Base-by-base conservation (phyloP, 106 monocot species). In the Ottelia alismoides region DNA sequence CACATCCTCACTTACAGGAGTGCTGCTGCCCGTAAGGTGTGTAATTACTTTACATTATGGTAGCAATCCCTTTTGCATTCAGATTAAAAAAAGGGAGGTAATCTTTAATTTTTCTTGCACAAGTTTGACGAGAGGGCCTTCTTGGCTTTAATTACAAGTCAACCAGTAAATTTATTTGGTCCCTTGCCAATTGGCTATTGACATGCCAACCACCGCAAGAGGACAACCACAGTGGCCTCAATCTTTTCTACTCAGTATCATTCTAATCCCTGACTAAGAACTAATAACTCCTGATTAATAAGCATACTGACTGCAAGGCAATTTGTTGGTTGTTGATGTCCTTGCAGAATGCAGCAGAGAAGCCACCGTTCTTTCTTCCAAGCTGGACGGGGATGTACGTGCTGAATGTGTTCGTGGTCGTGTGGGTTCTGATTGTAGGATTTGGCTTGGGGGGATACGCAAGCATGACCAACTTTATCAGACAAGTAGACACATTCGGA, bases 401-500 rank as follows among this genome's bases (percentile, higher is more conserved):
- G 23, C 28, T 91, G 43, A 85, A 91, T 64, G 27, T 57, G 28
- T 91, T 91, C 67, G 57, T 91, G 22, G 84, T 84, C 61, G 78
- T 46, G 31, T 91, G 90, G 90, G 90, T 91, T 19, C 28, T 91
- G 6, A 66, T 85, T 30, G 90, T 81, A 23, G 90, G 90, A 25
- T 91, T 89, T 31, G 89, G 84, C 45, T 47, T 89, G 44, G 89
- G 89, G 4, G 89, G 89, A 7, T 89, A 84, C 84, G 64, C 64
- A 12, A 64, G 64, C 45, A 43, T 64, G 20, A 40, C 53, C 44
- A 64, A 53, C 43, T 64, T 64, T 53, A 21, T 64, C 12, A 31
- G 20, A 10, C 64, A 64, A 27, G 19, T 64, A 24, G 43, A 64
- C 53, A 64, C 64, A 1, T 64, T 64, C 20, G 64, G 64, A 4